These are phyloP conservation scores for Nothophytophthora sp. DNA, from an alignment of 352 stramenopile species.

Conservation along the genomic window DNA sequence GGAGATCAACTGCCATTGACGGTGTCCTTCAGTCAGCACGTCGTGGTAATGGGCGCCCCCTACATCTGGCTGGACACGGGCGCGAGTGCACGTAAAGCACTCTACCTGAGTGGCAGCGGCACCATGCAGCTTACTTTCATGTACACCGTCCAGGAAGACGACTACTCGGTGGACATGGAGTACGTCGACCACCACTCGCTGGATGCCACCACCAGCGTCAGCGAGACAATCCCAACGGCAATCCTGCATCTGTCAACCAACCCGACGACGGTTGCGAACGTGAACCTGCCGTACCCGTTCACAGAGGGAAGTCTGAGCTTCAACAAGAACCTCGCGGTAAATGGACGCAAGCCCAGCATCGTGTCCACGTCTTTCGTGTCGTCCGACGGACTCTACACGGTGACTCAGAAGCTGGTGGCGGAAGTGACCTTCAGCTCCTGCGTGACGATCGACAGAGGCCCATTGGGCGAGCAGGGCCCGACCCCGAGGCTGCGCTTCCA, in stretches of 20 bases:
- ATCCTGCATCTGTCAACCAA: slow-evolving; percentile 69
- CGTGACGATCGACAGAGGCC: slow-evolving; percentile 45
- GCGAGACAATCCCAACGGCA: slow-evolving; percentile 26
- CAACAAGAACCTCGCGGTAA: slow-evolving; percentile 69
- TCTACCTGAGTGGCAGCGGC: slow-evolving; percentile 58
- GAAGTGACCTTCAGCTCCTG: slow-evolving; percentile 72
- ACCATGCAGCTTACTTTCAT: slow-evolving; percentile 55
- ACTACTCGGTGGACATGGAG: slow-evolving; percentile 76
- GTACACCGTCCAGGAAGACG: slow-evolving; percentile 68
- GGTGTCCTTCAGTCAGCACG: slow-evolving; percentile 70
- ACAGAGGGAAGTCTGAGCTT: slow-evolving; percentile 68
- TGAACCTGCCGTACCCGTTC: slow-evolving; percentile 67
- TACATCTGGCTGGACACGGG: slow-evolving; percentile 78
- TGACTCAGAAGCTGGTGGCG: slow-evolving; percentile 57
- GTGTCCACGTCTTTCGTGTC: slow-evolving; percentile 52
- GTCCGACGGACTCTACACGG: slow-evolving; percentile 59
- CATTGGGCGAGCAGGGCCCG: slow-evolving; percentile 20
- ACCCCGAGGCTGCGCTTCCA: slow-evolving; percentile 57
- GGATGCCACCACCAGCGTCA: slow-evolving; percentile 44
- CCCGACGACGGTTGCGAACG: slow-evolving; percentile 65
- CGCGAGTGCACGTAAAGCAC: slow-evolving; percentile 38
- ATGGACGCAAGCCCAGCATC: slow-evolving; percentile 69
- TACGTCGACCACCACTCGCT: slow-evolving; percentile 87
- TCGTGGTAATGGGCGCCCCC: slow-evolving; percentile 59
- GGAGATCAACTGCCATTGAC: slow-evolving; percentile 64